These are phyloP conservation scores for Suillus subluteus DNA, from an alignment of 768 basidiomycete genomes.

Conservation along the genomic window DNA sequence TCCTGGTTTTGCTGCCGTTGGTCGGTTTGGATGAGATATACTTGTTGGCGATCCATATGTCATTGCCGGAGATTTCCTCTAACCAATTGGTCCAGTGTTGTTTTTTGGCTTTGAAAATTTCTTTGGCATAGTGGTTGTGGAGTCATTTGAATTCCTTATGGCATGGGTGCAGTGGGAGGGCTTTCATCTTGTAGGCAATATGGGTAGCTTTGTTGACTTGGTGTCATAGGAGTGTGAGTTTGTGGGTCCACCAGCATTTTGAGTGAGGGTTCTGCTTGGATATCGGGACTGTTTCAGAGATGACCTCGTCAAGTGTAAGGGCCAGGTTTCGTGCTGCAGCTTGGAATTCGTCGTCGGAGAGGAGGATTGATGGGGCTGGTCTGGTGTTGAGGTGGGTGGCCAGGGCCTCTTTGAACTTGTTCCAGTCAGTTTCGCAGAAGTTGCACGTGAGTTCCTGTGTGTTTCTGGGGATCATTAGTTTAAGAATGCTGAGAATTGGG, in stretches of 20 bases:
- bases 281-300: not conserved
- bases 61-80: not conserved
- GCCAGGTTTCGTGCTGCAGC: not conserved
- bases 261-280: not conserved
- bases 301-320: not conserved
- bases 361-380: fast-evolving
- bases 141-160: not conserved
- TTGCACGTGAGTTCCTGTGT: not conserved
- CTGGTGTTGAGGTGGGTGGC: fast-evolving
- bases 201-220: not conserved
- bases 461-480: not conserved
- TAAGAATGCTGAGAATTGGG: not conserved
- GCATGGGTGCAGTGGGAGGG: not conserved
- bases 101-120: not conserved
- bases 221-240: not conserved
- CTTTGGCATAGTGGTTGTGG: not conserved
- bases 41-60: not conserved
- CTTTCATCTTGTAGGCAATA: not conserved
- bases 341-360: not conserved
- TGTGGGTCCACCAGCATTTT: not conserved
- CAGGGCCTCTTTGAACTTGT: not conserved
- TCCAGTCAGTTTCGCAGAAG: not conserved
- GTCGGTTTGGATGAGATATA: fast-evolving
- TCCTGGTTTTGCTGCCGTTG: not conserved
- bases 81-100: constrained; percentile 28